Base-by-base conservation (phyloP, 192 early-diverging fungal species). In the Fimicolochytrium jonesii region DNA sequence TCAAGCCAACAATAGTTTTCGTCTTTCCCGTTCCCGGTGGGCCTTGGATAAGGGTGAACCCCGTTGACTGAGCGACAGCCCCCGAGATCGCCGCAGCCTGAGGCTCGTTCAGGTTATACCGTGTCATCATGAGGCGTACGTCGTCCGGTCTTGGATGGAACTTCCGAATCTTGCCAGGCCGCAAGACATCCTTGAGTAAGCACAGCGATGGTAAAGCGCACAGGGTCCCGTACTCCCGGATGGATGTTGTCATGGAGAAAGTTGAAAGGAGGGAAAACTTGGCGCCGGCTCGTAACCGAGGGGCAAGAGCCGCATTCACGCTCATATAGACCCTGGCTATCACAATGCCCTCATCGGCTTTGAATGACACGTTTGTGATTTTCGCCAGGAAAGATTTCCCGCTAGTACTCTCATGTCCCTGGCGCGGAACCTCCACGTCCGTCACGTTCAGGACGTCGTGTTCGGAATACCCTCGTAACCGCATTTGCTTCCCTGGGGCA, bases 21-120 rank as follows among this genome's bases (percentile, higher is more conserved):
- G 94, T 95, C 67, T 93, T 93, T 20, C 91, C 90, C 6, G 82
- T 83, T 13, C 84, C 85, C n/a, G 76, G 73, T 34, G 69, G 74
- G 26, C 74, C 95, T 70, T 98, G 93, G 71, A 96, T 92, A 6
- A 98, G 69, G 1, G 89, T 87, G 56, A 98, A 93, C 11, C 94
- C 94, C 11, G 77, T 64, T 34, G 80, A 67, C 28, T 79, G 71
- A 23, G 79, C 60, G 17, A 88, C 65, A 0, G 89, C 90, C 9
- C 77, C 73, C 6, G 77, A 69, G 49, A 98, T 88, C 4, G 94
- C 92, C 42, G 84, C 78, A 0, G 94, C 95, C 69, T 98, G 95
- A 6, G 93, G 91, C 53, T 86, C 78, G 62, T 98, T 98, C n/a
- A 96, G 86, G n/a, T 80, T 77, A 59, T 88, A 90, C 4, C 69